Evolutionary conservation across 306 rosid genomes (phyloP).

Genomic region (Malus sieversii): DNA sequence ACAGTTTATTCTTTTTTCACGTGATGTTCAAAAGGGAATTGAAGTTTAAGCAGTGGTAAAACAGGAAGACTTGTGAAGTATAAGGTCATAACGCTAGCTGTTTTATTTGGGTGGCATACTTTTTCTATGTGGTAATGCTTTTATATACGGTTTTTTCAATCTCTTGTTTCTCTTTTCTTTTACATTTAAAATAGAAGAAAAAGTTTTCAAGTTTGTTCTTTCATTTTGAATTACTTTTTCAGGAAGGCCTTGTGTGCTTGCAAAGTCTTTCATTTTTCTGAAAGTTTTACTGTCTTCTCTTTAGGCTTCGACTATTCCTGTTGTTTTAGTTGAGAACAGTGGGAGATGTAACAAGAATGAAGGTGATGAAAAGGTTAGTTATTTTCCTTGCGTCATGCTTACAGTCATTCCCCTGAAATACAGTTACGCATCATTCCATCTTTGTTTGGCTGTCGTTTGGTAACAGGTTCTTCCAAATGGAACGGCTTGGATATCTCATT

Average conservation of each 20-base stretch:
- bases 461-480: conserved; percentile 87
- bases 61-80: neutral
- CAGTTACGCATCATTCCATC: neutral
- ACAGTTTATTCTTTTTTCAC: neutral
- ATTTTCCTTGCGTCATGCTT: conserved; percentile 7
- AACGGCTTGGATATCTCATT: conserved; percentile 74
- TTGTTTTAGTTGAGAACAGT: conserved; percentile 91
- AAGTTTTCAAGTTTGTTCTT: neutral
- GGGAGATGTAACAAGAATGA: conserved; percentile 88
- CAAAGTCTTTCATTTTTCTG: neutral
- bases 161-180: neutral
- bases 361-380: conserved; percentile 72
- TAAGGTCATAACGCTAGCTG: neutral
- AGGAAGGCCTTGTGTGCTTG: neutral
- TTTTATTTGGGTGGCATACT: neutral
- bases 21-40: neutral
- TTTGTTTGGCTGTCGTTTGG: conserved; percentile 14
- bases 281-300: neutral
- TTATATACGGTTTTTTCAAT: neutral
- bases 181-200: neutral
- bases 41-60: neutral
- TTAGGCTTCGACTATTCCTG: conserved; percentile 59
- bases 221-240: neutral
- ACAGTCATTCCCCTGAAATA: neutral
- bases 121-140: neutral